Evolutionary conservation across 192 early-diverging fungal genomes (phyloP).

Genomic region (Gigaspora rosea): DNA sequence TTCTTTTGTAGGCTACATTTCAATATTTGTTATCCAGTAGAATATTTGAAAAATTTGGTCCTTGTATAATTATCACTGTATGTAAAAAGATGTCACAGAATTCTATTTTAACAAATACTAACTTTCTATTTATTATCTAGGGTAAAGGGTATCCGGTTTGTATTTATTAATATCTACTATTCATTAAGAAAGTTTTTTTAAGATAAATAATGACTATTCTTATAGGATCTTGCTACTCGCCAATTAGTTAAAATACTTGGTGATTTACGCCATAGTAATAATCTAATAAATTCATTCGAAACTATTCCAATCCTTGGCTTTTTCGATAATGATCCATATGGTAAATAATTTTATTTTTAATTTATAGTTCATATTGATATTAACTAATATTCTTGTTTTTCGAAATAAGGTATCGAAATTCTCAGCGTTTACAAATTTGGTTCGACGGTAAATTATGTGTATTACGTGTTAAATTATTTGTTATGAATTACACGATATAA

Average conservation of each 20-base stretch:
- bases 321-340: slow-evolving; percentile 35
- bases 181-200: background rate
- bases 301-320: slow-evolving; percentile 20
- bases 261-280: background rate
- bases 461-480: background rate
- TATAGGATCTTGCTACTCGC: slow-evolving; percentile 31
- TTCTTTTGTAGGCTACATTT: slow-evolving; percentile 31
- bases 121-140: background rate
- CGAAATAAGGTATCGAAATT: slow-evolving; percentile 27
- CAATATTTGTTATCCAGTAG: slow-evolving; percentile 28
- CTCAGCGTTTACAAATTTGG: slow-evolving; percentile 32
- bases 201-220: background rate
- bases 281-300: background rate
- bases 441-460: slow-evolving; percentile 9
- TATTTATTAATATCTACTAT: background rate
- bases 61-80: slow-evolving; percentile 32
- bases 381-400: background rate
- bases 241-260: slow-evolving; percentile 26
- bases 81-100: background rate
- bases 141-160: slow-evolving; percentile 35
- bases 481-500: background rate
- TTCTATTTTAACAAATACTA: too few species aligned
- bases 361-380: too few species aligned
- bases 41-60: slow-evolving; percentile 3
- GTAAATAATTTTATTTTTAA: slow-evolving; percentile 13